Evolutionary conservation across 805 yeast genomes (phyloP).

Genomic region (Clavispora vitiphila): DNA sequence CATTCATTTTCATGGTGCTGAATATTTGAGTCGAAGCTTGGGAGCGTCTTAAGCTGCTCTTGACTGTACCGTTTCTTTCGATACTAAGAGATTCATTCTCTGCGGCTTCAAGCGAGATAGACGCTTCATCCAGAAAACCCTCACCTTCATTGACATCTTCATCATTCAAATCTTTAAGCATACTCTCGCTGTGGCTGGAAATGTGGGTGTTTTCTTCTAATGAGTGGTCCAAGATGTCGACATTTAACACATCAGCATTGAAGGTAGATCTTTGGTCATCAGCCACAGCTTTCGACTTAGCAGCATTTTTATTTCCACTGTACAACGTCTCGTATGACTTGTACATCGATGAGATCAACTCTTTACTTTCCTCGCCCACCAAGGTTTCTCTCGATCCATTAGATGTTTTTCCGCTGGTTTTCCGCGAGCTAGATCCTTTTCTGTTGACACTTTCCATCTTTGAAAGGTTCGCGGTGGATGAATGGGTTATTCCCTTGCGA

Average conservation of each 20-base stretch:
- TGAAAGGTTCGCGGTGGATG: background rate
- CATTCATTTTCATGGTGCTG: conserved; percentile 21
- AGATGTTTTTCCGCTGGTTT: conserved; percentile 1
- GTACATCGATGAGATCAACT: conserved; percentile 22
- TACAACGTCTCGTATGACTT: conserved; percentile 20
- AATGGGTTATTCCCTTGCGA: background rate
- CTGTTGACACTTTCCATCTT: background rate
- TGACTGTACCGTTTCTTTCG: conserved; percentile 8
- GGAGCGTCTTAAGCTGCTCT: conserved; percentile 14
- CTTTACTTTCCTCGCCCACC: conserved; percentile 11
- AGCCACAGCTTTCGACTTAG: background rate
- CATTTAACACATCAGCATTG: conserved; percentile 7
- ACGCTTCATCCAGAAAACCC: conserved; percentile 1
- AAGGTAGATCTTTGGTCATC: conserved; percentile 6
- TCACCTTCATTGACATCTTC: conserved; percentile 4
- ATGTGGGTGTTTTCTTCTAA: conserved; percentile 2
- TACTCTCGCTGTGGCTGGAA: background rate
- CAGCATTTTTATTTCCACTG: conserved; percentile 1
- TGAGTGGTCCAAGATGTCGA: conserved; percentile 20
- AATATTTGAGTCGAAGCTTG: conserved; percentile 28
- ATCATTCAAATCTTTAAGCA: conserved; percentile 2
- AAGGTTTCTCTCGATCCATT: conserved; percentile 24
- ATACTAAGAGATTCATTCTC: conserved; percentile 4
- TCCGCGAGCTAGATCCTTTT: conserved; percentile 1
- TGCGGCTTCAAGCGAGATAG: conserved; percentile 1